Evolutionary conservation across 345 rosid species (phyloP), one percentile per base, ranked within the genome.

Genomic region (Erodium maritimum): DNA sequence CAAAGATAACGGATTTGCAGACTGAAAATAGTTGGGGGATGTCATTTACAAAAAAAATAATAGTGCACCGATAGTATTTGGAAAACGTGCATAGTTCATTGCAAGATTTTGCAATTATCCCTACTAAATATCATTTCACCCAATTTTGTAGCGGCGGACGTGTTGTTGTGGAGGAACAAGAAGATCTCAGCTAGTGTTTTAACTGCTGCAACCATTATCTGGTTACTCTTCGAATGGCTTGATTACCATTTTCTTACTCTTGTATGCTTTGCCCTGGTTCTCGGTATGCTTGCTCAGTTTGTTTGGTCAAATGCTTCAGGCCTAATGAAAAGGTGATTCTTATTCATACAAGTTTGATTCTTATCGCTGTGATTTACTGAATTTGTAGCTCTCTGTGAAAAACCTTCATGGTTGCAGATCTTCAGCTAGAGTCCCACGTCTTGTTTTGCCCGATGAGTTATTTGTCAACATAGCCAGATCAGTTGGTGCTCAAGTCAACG

Each of bases 171-270:
- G 97, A 91, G 95, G 88, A 85, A 87, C 79, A 91, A 87, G 80
- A 87, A 91, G 83, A 85, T 88, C 59, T 91, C 97, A 21, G 95
- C 86, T 11, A 61, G 96, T 57, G 61, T 82, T 58, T 65, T 91
- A 48, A 68, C 64, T 55, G 80, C 72, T 61, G 97, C 97, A 46
- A 91, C 97, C 5, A 79, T 78, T 58, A 46, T 83, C 55, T 91
- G 97, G 97, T 72, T 85, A 72, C 87, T 91, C 33, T 85, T 91
- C 60, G 97, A 91, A 73, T 91, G 96, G 94, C 88, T 91, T 48
- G 78, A 85, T 61, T 91, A 82, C 77, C 87, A 91, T 77, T 79
- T 91, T 34, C 72, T 91, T 33, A 80, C 89, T 69, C 82, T 94
- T 20, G 58, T 82, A 33, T 84, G 74, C 68, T 72, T 82, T 56